Evolutionary conservation across 164 flowering plant species (phyloP).

Genomic region (Warburgia ugandensis): DNA sequence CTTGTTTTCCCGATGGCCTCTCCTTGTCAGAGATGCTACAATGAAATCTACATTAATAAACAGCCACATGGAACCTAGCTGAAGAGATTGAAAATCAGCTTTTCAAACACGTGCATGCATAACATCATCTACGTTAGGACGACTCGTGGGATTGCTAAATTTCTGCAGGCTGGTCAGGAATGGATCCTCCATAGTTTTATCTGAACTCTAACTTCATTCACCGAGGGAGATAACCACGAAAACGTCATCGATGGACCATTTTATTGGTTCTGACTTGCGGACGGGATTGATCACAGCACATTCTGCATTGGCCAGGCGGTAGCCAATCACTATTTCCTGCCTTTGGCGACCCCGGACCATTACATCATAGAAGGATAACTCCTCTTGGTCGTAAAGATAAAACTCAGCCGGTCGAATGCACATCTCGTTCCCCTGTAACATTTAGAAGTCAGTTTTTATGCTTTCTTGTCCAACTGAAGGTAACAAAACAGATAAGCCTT

Average conservation of each 20-base stretch:
- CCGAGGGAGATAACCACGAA: constrained; percentile 65
- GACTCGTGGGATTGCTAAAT: no score
- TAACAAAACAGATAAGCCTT: not conserved
- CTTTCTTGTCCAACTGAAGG: not conserved
- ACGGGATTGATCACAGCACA: constrained; percentile 66
- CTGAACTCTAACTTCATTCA: constrained; percentile 18
- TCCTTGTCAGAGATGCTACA: no score
- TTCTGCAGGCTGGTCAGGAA: no score
- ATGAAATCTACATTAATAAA: no score
- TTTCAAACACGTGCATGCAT: no score
- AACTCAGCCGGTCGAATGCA: constrained; percentile 80
- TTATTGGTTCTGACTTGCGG: constrained; percentile 40
- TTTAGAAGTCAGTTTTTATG: not conserved
- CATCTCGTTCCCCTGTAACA: constrained; percentile 79
- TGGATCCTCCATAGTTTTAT: not conserved
- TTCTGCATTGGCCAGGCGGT: constrained; percentile 59
- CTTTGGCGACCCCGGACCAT: constrained; percentile 76
- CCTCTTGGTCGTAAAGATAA: constrained; percentile 82
- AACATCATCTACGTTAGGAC: no score
- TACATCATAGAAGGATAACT: constrained; percentile 62
- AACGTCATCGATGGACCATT: constrained; percentile 82
- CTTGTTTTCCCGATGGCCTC: no score
- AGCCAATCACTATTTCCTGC: constrained; percentile 74
- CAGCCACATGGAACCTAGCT: no score
- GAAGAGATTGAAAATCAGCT: no score